Conservation (phyloP, 257 asterid genomes). For the Craterostigma plantagineum region DNA sequence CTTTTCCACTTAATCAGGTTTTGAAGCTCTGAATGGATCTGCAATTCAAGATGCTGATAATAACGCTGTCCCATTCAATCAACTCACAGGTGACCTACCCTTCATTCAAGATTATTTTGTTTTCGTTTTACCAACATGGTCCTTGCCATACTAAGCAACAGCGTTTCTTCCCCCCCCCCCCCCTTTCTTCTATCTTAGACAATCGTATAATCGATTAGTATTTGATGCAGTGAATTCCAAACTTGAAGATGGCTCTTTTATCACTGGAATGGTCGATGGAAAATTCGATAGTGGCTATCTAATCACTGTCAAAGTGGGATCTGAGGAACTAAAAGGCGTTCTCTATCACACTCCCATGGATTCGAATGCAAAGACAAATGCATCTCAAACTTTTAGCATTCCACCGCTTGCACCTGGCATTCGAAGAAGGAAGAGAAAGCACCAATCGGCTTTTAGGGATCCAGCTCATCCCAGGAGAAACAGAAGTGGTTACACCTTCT, state of each 20-base stretch:
- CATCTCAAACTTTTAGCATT: slow-evolving; percentile 15
- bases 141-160: too few relatives aligned
- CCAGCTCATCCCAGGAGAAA: slow-evolving; percentile 67
- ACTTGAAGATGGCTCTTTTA: slow-evolving; percentile 38
- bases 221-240: slow-evolving; percentile 25
- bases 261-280: slow-evolving; percentile 74
- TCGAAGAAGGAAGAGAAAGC: slow-evolving; percentile 28
- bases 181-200: too few relatives aligned
- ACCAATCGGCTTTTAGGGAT: slow-evolving; percentile 29
- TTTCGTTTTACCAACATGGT: too few relatives aligned
- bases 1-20: too few relatives aligned
- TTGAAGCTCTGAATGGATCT: slow-evolving; percentile 3
- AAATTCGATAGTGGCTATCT: slow-evolving; percentile 82
- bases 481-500: slow-evolving; percentile 80
- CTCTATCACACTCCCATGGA: slow-evolving; percentile 49
- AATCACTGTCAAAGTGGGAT: slow-evolving; percentile 47
- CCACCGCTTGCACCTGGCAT: slow-evolving; percentile 13
- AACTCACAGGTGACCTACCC: slow-evolving; percentile 31
- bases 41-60: slow-evolving; percentile 20
- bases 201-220: background rate
- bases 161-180: too few relatives aligned
- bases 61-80: slow-evolving; percentile 25
- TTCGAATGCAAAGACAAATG: slow-evolving; percentile 16
- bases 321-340: slow-evolving; percentile 61
- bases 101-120: slow-evolving; percentile 1